Evolutionary conservation across 192 early-diverging fungal genomes (phyloP).

Genomic region (Helicostylum pulchrum): DNA sequence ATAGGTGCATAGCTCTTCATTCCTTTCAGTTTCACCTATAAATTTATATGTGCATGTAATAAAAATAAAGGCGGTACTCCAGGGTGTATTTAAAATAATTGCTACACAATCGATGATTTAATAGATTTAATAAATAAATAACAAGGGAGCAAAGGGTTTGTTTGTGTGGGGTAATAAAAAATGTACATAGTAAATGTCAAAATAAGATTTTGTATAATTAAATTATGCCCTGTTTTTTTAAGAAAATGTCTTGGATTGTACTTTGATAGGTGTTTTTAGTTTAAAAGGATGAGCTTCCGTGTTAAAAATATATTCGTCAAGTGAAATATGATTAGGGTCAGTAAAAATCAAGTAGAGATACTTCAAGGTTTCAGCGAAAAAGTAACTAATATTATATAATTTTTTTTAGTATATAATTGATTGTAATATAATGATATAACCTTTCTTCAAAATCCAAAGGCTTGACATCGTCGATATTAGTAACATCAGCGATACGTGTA

Average conservation of each 20-base stretch:
- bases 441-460: slow-evolving; percentile 29
- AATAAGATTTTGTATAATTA: too few relatives aligned
- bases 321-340: slow-evolving; percentile 47
- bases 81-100: too few relatives aligned
- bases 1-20: too few relatives aligned
- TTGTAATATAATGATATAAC: neutral
- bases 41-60: too few relatives aligned
- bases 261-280: slow-evolving; percentile 26
- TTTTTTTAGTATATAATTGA: neutral
- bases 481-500: slow-evolving; percentile 23
- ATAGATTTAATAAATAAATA: too few relatives aligned
- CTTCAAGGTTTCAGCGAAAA: slow-evolving; percentile 73
- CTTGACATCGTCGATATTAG: neutral
- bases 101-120: too few relatives aligned
- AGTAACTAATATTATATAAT: slow-evolving; percentile 38
- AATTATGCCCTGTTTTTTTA: neutral
- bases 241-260: slow-evolving; percentile 16
- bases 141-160: too few relatives aligned
- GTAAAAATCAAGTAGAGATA: slow-evolving; percentile 64
- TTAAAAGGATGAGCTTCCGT: slow-evolving; percentile 73
- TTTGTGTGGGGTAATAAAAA: too few relatives aligned
- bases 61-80: too few relatives aligned
- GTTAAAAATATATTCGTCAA: slow-evolving; percentile 65
- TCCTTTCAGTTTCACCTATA: too few relatives aligned
- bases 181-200: too few relatives aligned